Conservation (phyloP, 75 land plant species). For the Pinus taeda region DNA sequence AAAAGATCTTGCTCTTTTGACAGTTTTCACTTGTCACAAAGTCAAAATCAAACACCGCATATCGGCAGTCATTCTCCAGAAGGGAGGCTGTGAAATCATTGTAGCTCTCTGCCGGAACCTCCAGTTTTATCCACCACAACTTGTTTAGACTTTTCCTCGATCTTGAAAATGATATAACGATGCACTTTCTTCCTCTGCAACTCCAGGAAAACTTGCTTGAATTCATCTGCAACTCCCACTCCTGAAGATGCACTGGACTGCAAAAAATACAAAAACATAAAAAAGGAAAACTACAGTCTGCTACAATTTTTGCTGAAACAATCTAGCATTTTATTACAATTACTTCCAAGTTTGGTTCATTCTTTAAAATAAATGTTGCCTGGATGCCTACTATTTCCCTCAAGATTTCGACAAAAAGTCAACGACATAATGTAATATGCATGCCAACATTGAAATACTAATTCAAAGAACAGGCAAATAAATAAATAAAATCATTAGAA, state of each 20-base stretch:
- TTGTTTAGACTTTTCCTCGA: slow-evolving; percentile 25
- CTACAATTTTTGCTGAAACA: no score
- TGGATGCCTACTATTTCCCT: no score
- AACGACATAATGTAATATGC: no score
- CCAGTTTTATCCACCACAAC: slow-evolving; percentile 55
- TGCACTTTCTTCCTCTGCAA: slow-evolving; percentile 47
- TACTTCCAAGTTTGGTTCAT: no score
- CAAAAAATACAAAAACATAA: not conserved
- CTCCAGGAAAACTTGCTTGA: slow-evolving; percentile 43
- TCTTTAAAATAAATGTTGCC: no score
- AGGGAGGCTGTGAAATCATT: slow-evolving; percentile 46
- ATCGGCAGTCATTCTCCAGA: slow-evolving; percentile 41
- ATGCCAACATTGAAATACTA: no score
- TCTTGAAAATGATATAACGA: slow-evolving; percentile 55
- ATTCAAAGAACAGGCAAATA: no score
- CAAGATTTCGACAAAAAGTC: no score
- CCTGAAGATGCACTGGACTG: slow-evolving; percentile 52
- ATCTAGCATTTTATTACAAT: no score
- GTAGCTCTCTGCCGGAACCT: slow-evolving; percentile 34
- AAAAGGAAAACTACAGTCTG: no score
- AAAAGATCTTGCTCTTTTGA: slow-evolving; percentile 45
- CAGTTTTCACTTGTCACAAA: slow-evolving; percentile 58
- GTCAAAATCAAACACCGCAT: slow-evolving; percentile 50
- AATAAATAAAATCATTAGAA: no score
- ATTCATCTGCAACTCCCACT: slow-evolving; percentile 46